Base-by-base conservation (phyloP, 1,139 yeast genomes). In the Yamadazyma triangularis region DNA sequence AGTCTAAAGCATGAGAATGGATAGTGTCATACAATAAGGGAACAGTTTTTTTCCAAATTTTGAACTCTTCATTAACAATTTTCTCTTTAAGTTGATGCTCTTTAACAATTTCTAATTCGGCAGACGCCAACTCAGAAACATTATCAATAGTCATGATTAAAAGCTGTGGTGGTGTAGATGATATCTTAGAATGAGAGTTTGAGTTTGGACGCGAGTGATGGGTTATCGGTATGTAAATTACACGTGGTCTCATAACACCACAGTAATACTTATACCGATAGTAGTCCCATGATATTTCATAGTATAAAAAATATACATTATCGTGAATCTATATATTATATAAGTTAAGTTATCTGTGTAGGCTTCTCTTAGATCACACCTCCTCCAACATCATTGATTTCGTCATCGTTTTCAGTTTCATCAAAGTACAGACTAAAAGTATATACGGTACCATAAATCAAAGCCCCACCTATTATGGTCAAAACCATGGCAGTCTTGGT, bases 31-130 rank as follows among this genome's bases (percentile, higher is more conserved):
- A 91, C 31, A 91, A 64, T 43, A 87, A 70, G 11, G 95, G 96
- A n/a, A 91, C 84, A 9, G 95, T 80, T 52, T 91, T 91, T 57
- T 89, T 89, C 98, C 98, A 91, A 35, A 85, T 84, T 50, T 88
- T 85, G 66, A 79, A 88, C 57, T 86, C 95, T 53, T 75, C 81
- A 42, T 75, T 75, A 39, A 65, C 59, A 14, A 73, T 48, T 44
- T 73, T 74, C 42, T 74, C 80, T 33, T 61, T 61, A 35, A 59
- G 53, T 46, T 72, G 79, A 45, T 69, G 73, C 36, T 64, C 73
- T 24, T 53, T 52, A 21, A 58, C 54, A 15, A 67, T 51, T 34
- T 61, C 70, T 28, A 36, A 26, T 35, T 42, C 48, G 2, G 47
- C 43, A 13, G 28, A 26, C 2, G 39, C 41, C 6, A 35, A 15